Evolutionary conservation across 2,329 filamentous ascomycete species (phyloP), one percentile per base, ranked within the genome.

Genomic region (Neopestalotiopsis sp.): DNA sequence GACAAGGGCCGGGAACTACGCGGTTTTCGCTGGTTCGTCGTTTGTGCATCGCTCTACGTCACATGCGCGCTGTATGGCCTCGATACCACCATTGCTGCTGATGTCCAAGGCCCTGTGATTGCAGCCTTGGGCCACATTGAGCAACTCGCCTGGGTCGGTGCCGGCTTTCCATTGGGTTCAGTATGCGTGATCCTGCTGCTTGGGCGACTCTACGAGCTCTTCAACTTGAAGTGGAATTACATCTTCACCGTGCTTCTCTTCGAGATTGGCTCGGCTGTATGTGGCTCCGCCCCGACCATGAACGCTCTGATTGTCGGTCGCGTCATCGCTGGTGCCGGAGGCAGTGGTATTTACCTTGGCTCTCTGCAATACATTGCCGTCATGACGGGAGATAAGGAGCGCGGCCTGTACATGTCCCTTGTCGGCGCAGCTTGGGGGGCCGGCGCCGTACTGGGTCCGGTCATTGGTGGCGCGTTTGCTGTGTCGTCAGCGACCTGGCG

Each of bases 281-380:
- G 83, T 68, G 83, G 83, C 45, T 82, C 76, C 0, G 81, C 83
- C 0, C 80, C 80, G 0, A 80, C 59, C 20, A 84, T 85, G 78
- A 75, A 82, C 71, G 80, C 81, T 32, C 68, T 87, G 34, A 86
- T 87, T 68, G 72, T 83, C 32, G 84, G 84, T 7, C 77, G 83
- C 20, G 81, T 79, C 12, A 76, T 84, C 38, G 80, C 79, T 65
- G 84, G 84, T 56, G 73, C 80, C 13, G 82, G 83, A 3, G 83
- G 83, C 1, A 72, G 72, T 1, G 83, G 84, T 2, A 78, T 83
- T 72, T 84, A 83, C 68, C 66, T 78, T 28, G 80, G 79, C 1
- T 66, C 65, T n/a, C 68, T 74, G 63, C 72, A 69, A 67, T 74
- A 73, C 49, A 73, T 72, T 1, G 71, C 73, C 30, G 14, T 42